Percentiles rank a stretch among this genome's conserved stretches.
These are phyloP conservation scores for Cubamyces lactineus DNA, from an alignment of 768 basidiomycete species.

Conservation along the genomic window DNA sequence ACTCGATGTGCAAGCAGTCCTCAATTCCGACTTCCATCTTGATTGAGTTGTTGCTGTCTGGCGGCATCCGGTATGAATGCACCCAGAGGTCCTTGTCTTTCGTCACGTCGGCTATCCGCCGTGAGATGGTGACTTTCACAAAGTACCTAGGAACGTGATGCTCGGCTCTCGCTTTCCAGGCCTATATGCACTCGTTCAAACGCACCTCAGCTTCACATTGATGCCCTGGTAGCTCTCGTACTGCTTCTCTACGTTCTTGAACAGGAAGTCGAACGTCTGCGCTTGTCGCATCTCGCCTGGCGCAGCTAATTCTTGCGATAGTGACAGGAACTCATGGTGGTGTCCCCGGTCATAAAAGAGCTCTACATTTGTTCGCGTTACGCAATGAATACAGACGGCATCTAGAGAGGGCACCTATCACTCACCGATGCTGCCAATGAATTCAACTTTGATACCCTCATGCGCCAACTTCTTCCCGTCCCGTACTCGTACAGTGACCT, in stretches of 20 bases:
- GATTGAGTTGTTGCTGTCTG: conserved; percentile 96
- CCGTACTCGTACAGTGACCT: conserved; percentile 87
- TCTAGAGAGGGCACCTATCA: conserved; percentile 5
- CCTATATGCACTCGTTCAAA: conserved; percentile 6
- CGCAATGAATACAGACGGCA: too few species aligned
- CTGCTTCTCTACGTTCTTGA: conserved; percentile 99
- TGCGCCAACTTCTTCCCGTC: conserved; percentile 96
- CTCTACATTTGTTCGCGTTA: conserved; percentile 45
- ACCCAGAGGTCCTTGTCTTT: conserved; percentile 98
- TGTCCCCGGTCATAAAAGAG: conserved; percentile 98
- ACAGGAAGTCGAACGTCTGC: conserved; percentile 94
- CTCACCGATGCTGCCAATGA: conserved; percentile 93
- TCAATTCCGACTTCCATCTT: conserved; percentile 99
- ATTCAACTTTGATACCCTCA: conserved; percentile 97
- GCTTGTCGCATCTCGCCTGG: conserved; percentile 98
- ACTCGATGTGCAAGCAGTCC: conserved; percentile 98
- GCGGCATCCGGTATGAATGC: conserved; percentile 97
- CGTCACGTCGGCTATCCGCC: conserved; percentile 89
- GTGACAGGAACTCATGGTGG: conserved; percentile 95
- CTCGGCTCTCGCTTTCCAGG: neutral
- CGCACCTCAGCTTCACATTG: conserved; percentile 94
- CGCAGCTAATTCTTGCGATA: conserved; percentile 92
- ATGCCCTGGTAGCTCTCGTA: conserved; percentile 98
- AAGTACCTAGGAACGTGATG: conserved; percentile 69
- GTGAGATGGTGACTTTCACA: conserved; percentile 85